Conservation (phyloP, 495 filamentous ascomycete species). For the Monascus purpureus region DNA sequence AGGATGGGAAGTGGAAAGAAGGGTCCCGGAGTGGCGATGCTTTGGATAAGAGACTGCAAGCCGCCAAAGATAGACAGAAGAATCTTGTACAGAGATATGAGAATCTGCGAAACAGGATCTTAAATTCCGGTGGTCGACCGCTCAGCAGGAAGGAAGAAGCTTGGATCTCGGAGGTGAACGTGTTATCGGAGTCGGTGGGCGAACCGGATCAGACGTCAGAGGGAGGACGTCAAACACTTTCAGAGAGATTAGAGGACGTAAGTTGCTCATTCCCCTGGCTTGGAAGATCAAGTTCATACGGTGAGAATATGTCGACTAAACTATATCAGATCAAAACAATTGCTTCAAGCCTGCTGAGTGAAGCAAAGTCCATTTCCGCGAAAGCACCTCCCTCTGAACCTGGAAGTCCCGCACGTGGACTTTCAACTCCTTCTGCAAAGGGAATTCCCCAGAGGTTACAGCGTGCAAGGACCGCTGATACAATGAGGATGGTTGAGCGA, state of each 20-base stretch:
- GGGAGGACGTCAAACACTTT: conserved; percentile 13
- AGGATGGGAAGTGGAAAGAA: conserved; percentile 27
- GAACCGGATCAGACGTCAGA: conserved; percentile 2
- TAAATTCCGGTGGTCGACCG: conserved; percentile 41
- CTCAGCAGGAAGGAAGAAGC: conserved; percentile 61
- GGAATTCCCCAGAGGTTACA: conserved; percentile 51
- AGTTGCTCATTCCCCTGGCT: too few relatives aligned
- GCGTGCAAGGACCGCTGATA: conserved; percentile 51
- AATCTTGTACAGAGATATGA: conserved; percentile 51
- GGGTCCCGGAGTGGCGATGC: conserved; percentile 32
- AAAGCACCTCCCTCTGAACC: conserved; percentile 14
- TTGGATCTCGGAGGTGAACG: conserved; percentile 50
- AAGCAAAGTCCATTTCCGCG: conserved; percentile 24
- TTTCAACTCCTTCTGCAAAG: conserved; percentile 21
- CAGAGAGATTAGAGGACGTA: conserved; percentile 25
- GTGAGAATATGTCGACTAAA: too few relatives aligned
- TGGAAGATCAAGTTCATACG: too few relatives aligned
- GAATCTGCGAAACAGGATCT: conserved; percentile 43
- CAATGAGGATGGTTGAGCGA: conserved; percentile 56
- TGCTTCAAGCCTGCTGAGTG: conserved; percentile 37
- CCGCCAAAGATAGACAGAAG: conserved; percentile 42
- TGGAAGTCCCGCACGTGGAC: conserved; percentile 15
- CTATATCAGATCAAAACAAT: conserved; percentile 27
- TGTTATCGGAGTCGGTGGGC: conserved; percentile 25
- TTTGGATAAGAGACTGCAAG: conserved; percentile 46